Base-by-base conservation (phyloP, 306 rosid genomes). In the Cicer bijugum region DNA sequence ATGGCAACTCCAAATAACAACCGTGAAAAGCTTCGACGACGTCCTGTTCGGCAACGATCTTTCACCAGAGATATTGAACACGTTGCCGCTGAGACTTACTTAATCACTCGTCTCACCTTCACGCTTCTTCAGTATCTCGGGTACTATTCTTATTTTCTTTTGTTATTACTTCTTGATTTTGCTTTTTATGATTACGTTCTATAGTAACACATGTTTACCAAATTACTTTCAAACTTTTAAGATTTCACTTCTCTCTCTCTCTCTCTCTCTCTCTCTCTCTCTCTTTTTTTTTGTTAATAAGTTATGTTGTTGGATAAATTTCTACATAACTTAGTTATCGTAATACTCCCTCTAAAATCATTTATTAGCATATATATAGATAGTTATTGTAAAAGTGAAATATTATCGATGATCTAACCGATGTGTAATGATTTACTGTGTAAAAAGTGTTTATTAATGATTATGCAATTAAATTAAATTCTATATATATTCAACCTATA, bases 121-220 rank as follows among this genome's bases (percentile, higher is more conserved):
- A 91, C 87, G 60, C 98, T 93, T 59, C 96, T 93, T 48, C 89
- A 60, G 20, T 93, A 82, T 79, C 93, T 93, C 80, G 98, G 98
- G 98, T 91, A 76, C 57, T 28, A 12, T 37, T 43, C 8, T 9
- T 8, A 1, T 1, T 6, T 10, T 58, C 4, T 16, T 17, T 6
- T 8, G 0, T 17, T 17, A 11, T 72, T 28, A 7, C 4, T 50
- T 69, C 12, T 69, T 53, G 45, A 0, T 44, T 14, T 67, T 59
- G 45, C 38, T 53, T 57, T 46, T 56, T 7, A 6, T 7, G 38
- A 8, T 75, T 38, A 0, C 6, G 39, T 62, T 64, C 10, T 19
- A 39, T 20, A 19, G 69, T 44, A n/a, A n/a, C 8, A 14, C 63
- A 1, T 17, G 17, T 2, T 45, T 57, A 57, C 15, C 47, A n/a